Evolutionary conservation across 1,284 basidiomycete genomes (phyloP), one percentile per base, ranked within the genome.

Genomic region (Cryptococcus sp.): DNA sequence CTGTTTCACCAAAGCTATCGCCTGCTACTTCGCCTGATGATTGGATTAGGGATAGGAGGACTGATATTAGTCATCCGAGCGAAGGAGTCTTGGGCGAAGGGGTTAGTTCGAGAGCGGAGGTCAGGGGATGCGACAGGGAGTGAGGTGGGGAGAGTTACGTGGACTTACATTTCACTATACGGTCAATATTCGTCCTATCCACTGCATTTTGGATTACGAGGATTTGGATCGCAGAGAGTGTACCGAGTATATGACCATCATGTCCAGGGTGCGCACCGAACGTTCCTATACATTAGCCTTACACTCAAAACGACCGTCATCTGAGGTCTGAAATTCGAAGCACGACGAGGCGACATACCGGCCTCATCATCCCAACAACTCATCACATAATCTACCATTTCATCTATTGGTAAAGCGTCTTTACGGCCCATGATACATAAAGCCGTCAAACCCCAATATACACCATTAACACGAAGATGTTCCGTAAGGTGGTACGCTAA

Each of bases 371-470:
- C 86, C 89, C 91, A 98, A 73, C 94, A 98, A 60, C 83, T 85
- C 82, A 92, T 82, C 34, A 98, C 91, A 72, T 89, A 98, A 7
- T 83, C 81, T 41, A 98, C 81, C 81, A 91, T 88, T 53, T 89
- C 90, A 13, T 88, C 83, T 45, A 85, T 76, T 59, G 87, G 81
- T 19, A 98, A 76, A 0, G 88, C 88, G 45, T 92, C 85, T 43
- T 83, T 78, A 23, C 81, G 82, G 0, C 81, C 82, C 83, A 98
- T 86, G 25, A 92, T 79, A 46, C 82, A 86, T 2, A 96, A 77
- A 0, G 94, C 91, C 0, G 87, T 90, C 23, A 94, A 78, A 10
- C 91, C 94, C 94, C 94, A 99, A 75, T 98, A 98, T 16, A 98
- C 81, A 9, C 92, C 94, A 72, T 98, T 98, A 76, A 98, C 80